These are phyloP conservation scores for Diplodia scrobiculata DNA, from an alignment of 2,329 filamentous ascomycete species.

Conservation along the genomic window DNA sequence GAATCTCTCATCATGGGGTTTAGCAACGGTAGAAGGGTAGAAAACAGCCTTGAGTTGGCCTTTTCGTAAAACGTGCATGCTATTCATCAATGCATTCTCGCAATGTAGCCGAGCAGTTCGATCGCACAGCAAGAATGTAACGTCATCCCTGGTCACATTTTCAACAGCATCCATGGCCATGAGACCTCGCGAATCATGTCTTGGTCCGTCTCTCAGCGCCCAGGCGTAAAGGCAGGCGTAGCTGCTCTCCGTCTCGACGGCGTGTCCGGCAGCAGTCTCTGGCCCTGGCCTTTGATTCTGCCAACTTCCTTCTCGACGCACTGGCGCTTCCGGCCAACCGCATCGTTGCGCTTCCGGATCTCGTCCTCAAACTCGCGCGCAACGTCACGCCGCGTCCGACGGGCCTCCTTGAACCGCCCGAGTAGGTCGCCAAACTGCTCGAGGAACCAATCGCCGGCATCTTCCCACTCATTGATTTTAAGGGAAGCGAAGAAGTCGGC, in stretches of 20 bases:
- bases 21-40: slow-evolving; percentile 16
- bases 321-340: slow-evolving; percentile 53
- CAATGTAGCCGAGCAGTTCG: background rate
- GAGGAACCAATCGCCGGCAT: slow-evolving; percentile 63
- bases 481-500: slow-evolving; percentile 56
- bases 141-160: background rate
- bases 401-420: slow-evolving; percentile 54
- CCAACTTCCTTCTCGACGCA: slow-evolving; percentile 54
- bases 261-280: slow-evolving; percentile 53
- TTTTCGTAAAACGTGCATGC: background rate
- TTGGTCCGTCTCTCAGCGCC: background rate
- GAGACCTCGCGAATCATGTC: background rate
- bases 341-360: slow-evolving; percentile 56
- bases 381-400: slow-evolving; percentile 57
- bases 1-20: background rate
- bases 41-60: background rate
- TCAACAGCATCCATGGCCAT: background rate
- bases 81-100: background rate
- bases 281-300: slow-evolving; percentile 59
- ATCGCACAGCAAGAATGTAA: background rate
- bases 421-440: slow-evolving; percentile 57
- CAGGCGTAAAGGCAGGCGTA: background rate
- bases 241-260: slow-evolving; percentile 37
- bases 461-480: slow-evolving; percentile 60
- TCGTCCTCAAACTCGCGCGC: slow-evolving; percentile 59